Conservation (phyloP, 2,329 filamentous ascomycete species). For the Penicillium crustosum region DNA sequence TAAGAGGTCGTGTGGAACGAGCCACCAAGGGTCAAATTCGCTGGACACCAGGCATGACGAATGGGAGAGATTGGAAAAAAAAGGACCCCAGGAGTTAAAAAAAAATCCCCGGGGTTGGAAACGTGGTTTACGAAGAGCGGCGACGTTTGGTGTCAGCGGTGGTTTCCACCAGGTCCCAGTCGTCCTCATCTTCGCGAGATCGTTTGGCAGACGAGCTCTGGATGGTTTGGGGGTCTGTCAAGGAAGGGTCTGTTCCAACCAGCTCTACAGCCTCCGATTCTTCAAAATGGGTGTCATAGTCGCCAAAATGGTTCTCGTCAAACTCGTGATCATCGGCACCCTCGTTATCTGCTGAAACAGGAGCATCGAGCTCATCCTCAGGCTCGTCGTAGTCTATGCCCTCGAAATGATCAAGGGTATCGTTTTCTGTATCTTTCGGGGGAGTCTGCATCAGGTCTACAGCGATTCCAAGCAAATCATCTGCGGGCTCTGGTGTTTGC, state of each 20-base stretch:
- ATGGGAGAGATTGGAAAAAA: background rate
- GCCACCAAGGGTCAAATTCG: background rate
- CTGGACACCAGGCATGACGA: background rate
- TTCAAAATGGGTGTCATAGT: slow-evolving; percentile 38
- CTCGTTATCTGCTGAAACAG: slow-evolving; percentile 9
- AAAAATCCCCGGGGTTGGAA: background rate
- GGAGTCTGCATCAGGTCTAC: slow-evolving; percentile 35
- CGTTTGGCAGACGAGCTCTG: slow-evolving; percentile 34
- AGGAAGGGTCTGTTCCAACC: slow-evolving; percentile 21
- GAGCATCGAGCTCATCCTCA: slow-evolving; percentile 18
- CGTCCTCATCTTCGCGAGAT: slow-evolving; percentile 38
- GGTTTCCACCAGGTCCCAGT: slow-evolving; percentile 29
- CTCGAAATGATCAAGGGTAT: slow-evolving; percentile 12
- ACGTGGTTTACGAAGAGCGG: slow-evolving; percentile 43
- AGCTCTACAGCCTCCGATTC: slow-evolving; percentile 25
- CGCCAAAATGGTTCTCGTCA: slow-evolving; percentile 41
- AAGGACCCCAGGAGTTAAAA: background rate
- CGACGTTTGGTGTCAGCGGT: slow-evolving; percentile 54
- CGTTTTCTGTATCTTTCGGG: slow-evolving; percentile 14
- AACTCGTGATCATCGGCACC: slow-evolving; percentile 27
- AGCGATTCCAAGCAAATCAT: slow-evolving; percentile 35
- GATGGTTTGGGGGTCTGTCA: slow-evolving; percentile 20
- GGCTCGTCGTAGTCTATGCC: slow-evolving; percentile 19
- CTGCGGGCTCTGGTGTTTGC: slow-evolving; percentile 21
- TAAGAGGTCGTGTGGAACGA: background rate